These are phyloP conservation scores for Colletotrichum orchidophilum DNA, from an alignment of 2,329 filamentous ascomycete genomes.

Conservation along the genomic window DNA sequence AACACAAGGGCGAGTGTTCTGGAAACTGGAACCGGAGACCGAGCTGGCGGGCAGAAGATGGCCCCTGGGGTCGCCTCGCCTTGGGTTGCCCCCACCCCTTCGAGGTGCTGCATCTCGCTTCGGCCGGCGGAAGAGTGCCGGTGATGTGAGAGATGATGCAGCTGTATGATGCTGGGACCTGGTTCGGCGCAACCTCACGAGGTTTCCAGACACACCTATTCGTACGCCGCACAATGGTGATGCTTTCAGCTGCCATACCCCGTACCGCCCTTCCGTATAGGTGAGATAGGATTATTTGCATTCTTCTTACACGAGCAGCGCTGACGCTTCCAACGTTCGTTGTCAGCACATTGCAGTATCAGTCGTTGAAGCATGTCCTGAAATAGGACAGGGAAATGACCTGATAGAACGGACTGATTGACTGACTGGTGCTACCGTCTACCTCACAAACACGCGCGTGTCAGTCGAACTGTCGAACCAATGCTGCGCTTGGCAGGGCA, in stretches of 20 bases:
- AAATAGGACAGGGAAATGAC: neutral
- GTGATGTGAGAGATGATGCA: conserved; percentile 23
- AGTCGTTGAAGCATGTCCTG: neutral
- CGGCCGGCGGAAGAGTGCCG: conserved; percentile 13
- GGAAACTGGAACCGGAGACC: conserved; percentile 8
- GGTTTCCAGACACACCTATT: neutral
- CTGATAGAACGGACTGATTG: neutral
- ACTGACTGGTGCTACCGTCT: neutral
- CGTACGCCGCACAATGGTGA: neutral
- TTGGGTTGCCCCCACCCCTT: neutral
- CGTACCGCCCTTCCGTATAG: neutral
- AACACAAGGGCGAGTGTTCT: neutral
- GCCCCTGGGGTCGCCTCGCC: conserved; percentile 3
- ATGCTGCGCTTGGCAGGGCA: neutral
- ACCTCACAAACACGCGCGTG: neutral
- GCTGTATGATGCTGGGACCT: neutral
- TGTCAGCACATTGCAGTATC: neutral
- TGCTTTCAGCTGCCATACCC: neutral
- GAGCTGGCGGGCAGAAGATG: conserved; percentile 16
- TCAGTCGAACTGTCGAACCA: neutral
- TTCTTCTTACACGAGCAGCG: neutral
- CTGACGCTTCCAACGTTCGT: neutral
- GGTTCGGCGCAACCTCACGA: neutral
- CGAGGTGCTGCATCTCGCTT: conserved; percentile 22
- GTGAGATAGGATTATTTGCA: neutral